Percentiles rank a stretch among this genome's conserved stretches.
Evolutionary conservation across 1,139 yeast species (phyloP).

Genomic region (Suhomyces anneliseae): DNA sequence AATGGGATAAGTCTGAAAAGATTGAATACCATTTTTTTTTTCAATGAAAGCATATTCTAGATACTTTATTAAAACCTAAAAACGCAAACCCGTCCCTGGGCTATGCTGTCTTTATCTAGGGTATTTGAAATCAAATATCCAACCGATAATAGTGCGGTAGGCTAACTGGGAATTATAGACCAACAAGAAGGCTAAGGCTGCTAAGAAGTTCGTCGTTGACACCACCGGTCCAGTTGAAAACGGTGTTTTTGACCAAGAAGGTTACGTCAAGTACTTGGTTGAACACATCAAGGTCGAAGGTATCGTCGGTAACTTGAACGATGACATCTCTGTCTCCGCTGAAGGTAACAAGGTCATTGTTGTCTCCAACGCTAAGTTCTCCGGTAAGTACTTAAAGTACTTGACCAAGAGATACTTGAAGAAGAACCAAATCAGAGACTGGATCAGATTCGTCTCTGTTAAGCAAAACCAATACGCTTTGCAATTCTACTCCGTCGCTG

Average conservation of each 20-base stretch:
- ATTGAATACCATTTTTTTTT: constrained; percentile 9
- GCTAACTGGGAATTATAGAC: constrained; percentile 59
- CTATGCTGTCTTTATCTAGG: constrained; percentile 55
- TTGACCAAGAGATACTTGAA: constrained; percentile 99
- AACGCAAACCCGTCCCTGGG: constrained; percentile 47
- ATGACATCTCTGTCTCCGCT: constrained; percentile 82
- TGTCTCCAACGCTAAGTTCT: constrained; percentile 91
- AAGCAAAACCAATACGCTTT: constrained; percentile 96
- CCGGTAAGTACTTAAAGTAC: constrained; percentile 99
- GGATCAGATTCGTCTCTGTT: constrained; percentile 98
- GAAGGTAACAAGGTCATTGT: constrained; percentile 87
- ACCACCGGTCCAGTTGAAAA: constrained; percentile 96
- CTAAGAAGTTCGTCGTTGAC: constrained; percentile 94
- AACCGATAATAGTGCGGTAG: constrained; percentile 55
- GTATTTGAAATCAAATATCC: constrained; percentile 17
- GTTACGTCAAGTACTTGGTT: constrained; percentile 95
- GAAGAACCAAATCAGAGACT: constrained; percentile 99
- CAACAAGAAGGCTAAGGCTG: constrained; percentile 73
- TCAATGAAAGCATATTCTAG: constrained; percentile 10
- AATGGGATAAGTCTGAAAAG: constrained; percentile 6
- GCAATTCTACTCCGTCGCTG: constrained; percentile 99
- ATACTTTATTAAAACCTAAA: constrained; percentile 13
- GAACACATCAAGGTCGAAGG: constrained; percentile 99
- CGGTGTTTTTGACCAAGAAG: constrained; percentile 97
- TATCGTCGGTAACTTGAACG: constrained; percentile 95